phyloP scores from a whole-genome alignment of 164 flowering plant species.

The Akebia trifoliata region DNA sequence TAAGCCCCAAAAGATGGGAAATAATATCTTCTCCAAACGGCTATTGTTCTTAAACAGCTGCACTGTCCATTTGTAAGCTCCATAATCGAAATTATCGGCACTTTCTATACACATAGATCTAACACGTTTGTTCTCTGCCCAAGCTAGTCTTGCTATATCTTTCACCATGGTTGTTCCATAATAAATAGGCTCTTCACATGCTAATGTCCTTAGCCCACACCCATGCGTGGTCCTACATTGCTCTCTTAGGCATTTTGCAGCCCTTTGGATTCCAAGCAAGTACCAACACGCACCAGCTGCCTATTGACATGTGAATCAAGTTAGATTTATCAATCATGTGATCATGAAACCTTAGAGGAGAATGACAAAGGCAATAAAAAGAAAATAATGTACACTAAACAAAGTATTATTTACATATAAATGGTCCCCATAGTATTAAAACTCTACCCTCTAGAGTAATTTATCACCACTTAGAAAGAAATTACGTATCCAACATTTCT shows the following conservation, averaged over 20 bases:
- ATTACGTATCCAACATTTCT: too few relatives aligned
- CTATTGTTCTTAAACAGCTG: conserved; percentile 67
- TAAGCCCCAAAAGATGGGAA: conserved; percentile 96
- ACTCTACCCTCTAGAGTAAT: too few relatives aligned
- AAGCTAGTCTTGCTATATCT: conserved; percentile 39
- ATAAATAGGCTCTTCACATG: conserved; percentile 65
- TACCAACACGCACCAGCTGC: conserved; percentile 99
- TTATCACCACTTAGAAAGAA: too few relatives aligned
- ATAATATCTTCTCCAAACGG: conserved; percentile 78
- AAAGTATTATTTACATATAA: too few relatives aligned
- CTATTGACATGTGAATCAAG: conserved; percentile 32
- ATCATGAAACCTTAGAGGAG: neutral
- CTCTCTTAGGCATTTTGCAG: conserved; percentile 59
- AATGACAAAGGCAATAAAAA: neutral
- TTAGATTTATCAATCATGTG: neutral
- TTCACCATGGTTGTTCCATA: conserved; percentile 53
- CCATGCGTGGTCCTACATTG: conserved; percentile 45
- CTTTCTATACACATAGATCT: conserved; percentile 50
- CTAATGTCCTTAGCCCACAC: conserved; percentile 39
- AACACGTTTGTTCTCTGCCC: conserved; percentile 57
- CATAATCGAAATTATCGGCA: conserved; percentile 53
- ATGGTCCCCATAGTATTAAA: too few relatives aligned
- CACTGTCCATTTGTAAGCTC: conserved; percentile 86
- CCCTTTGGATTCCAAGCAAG: conserved; percentile 84
- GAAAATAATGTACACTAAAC: neutral